Conservation (phyloP, 176 grass and related monocot genomes). For the Musa schizocarpa region DNA sequence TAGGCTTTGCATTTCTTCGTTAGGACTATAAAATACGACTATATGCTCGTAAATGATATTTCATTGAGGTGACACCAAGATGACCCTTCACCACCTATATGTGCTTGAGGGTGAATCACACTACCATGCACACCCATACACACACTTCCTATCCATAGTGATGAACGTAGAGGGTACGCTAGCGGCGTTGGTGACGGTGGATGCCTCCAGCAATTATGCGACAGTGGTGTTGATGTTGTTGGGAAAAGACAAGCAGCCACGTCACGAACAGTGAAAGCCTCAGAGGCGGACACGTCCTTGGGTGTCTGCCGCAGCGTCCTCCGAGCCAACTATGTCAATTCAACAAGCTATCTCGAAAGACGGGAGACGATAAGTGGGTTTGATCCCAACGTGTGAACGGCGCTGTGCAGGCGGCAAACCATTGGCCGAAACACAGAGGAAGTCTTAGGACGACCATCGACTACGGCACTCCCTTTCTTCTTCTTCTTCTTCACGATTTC, state of each 20-base stretch:
- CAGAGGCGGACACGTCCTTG: neutral
- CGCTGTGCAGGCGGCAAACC: neutral
- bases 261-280: neutral
- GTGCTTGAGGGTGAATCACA: neutral
- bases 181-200: neutral
- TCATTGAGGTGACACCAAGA: neutral
- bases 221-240: neutral
- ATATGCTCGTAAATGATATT: neutral
- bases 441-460: neutral
- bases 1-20: neutral
- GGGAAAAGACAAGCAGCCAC: neutral
- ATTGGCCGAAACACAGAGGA: neutral
- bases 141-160: neutral
- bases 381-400: neutral
- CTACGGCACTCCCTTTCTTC: no score
- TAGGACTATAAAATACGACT: neutral
- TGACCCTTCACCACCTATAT: neutral
- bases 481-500: no score
- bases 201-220: no score
- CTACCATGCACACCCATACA: neutral
- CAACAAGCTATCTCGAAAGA: neutral
- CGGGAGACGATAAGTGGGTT: neutral
- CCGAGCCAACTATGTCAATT: neutral
- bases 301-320: neutral
- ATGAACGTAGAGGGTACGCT: neutral